Evolutionary conservation across 257 asterid genomes (phyloP).

Genomic region (Leonotis leonurus): DNA sequence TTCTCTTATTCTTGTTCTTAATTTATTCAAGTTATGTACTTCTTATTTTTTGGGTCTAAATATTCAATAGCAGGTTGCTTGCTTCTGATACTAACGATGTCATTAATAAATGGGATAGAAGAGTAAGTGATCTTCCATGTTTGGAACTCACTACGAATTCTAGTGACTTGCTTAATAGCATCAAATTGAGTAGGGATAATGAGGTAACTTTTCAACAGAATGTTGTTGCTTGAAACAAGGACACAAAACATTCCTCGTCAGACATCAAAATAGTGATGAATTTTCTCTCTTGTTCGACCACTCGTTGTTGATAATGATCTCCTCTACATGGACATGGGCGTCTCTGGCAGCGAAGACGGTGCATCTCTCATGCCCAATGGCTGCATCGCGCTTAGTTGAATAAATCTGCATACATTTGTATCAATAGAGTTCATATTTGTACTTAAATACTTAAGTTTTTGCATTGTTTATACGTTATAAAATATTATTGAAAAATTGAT

Average conservation of each 20-base stretch:
- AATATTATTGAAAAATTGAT: too few relatives aligned
- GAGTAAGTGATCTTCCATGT: slow-evolving; percentile 65
- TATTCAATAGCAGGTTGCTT: slow-evolving; percentile 55
- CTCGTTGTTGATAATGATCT: too few relatives aligned
- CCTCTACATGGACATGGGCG: too few relatives aligned
- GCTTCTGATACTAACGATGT: slow-evolving; percentile 81
- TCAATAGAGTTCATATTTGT: too few relatives aligned
- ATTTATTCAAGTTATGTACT: slow-evolving; percentile 11
- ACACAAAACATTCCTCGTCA: background rate
- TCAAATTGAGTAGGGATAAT: slow-evolving; percentile 62
- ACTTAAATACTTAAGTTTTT: too few relatives aligned
- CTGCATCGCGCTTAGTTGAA: too few relatives aligned
- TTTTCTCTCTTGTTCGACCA: too few relatives aligned
- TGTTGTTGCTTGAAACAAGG: slow-evolving; percentile 1
- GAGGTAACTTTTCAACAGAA: slow-evolving; percentile 45
- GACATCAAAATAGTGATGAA: too few relatives aligned
- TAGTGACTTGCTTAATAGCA: slow-evolving; percentile 57
- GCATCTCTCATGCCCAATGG: too few relatives aligned
- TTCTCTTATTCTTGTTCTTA: background rate
- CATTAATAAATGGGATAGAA: slow-evolving; percentile 89
- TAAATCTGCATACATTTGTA: too few relatives aligned
- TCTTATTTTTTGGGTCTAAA: slow-evolving; percentile 11
- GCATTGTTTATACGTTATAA: too few relatives aligned
- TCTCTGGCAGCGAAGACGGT: too few relatives aligned
- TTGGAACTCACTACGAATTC: slow-evolving; percentile 60